These are phyloP conservation scores for Citrullus colocynthis DNA, from an alignment of 306 rosid species.

Conservation along the genomic window DNA sequence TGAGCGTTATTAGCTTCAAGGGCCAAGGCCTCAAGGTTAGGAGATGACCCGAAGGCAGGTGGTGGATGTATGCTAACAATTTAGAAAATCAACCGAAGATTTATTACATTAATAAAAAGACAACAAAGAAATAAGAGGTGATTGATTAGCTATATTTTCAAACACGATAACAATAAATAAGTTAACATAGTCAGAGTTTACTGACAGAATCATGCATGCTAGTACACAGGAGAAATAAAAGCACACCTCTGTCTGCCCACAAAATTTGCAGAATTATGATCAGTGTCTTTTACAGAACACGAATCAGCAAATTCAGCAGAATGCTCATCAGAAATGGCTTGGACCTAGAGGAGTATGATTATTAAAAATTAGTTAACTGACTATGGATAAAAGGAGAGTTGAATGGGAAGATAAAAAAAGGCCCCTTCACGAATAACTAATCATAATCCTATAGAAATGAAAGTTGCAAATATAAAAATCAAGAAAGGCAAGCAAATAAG, in stretches of 20 bases:
- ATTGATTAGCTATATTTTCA: neutral
- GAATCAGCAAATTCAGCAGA: conserved; percentile 28
- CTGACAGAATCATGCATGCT: neutral
- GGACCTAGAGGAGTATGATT: conserved; percentile 36
- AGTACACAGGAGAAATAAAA: neutral
- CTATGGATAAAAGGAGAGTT: neutral
- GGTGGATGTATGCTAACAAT: conserved; percentile 72
- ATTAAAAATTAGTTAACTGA: neutral
- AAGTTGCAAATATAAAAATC: neutral
- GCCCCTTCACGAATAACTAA: neutral
- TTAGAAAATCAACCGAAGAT: conserved; percentile 11
- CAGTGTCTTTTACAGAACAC: conserved; percentile 34
- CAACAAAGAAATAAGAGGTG: neutral
- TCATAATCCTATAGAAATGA: neutral
- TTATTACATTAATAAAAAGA: conserved; percentile 15
- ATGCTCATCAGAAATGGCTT: conserved; percentile 43
- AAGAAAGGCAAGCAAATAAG: neutral
- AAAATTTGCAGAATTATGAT: conserved; percentile 39
- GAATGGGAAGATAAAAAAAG: neutral
- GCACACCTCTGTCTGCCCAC: conserved; percentile 49
- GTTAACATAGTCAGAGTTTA: neutral
- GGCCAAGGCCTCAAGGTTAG: conserved; percentile 92
- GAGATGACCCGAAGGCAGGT: conserved; percentile 98
- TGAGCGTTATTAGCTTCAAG: conserved; percentile 46
- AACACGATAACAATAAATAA: neutral